phyloP scores from a whole-genome alignment of 257 asterid species.

The Gentiana dahurica region DNA sequence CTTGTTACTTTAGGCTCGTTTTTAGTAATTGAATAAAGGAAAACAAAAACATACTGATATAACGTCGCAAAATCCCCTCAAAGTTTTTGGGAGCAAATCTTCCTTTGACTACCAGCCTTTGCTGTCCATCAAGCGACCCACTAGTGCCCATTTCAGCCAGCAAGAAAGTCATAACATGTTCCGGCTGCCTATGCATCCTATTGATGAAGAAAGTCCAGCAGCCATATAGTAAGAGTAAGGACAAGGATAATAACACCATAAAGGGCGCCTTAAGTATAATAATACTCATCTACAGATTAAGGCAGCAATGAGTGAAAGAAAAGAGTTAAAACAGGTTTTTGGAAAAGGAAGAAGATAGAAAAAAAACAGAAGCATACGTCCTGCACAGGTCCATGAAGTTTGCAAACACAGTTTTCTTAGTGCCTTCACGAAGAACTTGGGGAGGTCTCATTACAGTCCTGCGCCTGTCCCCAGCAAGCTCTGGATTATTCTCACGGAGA shows the following conservation, averaged over 20 bases:
- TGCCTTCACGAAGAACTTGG: too few relatives aligned
- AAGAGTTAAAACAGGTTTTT: too few relatives aligned
- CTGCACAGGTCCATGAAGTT: constrained; percentile 78
- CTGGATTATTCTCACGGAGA: constrained; percentile 24
- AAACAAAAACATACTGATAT: constrained; percentile 7
- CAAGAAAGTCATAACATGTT: too few relatives aligned
- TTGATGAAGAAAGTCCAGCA: constrained; percentile 95
- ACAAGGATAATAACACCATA: constrained; percentile 44
- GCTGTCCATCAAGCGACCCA: too few relatives aligned
- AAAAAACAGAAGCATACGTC: constrained; percentile 38
- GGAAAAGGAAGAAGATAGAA: not conserved
- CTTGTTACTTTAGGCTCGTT: too few relatives aligned
- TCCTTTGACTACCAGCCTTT: too few relatives aligned
- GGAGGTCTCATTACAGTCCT: constrained; percentile 12
- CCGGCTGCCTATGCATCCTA: constrained; percentile 5
- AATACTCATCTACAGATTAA: not conserved
- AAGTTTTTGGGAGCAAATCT: constrained; percentile 76
- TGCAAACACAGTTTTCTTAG: too few relatives aligned
- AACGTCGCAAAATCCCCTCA: constrained; percentile 44
- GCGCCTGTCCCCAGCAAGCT: constrained; percentile 96
- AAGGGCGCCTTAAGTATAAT: not conserved
- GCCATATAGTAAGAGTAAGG: constrained; percentile 47
- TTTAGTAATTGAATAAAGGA: too few relatives aligned
- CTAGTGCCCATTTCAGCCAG: too few relatives aligned
- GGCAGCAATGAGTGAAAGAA: too few relatives aligned